These are phyloP conservation scores for Syzygium malaccense DNA, from an alignment of 441 rosid genomes.

Conservation along the genomic window DNA sequence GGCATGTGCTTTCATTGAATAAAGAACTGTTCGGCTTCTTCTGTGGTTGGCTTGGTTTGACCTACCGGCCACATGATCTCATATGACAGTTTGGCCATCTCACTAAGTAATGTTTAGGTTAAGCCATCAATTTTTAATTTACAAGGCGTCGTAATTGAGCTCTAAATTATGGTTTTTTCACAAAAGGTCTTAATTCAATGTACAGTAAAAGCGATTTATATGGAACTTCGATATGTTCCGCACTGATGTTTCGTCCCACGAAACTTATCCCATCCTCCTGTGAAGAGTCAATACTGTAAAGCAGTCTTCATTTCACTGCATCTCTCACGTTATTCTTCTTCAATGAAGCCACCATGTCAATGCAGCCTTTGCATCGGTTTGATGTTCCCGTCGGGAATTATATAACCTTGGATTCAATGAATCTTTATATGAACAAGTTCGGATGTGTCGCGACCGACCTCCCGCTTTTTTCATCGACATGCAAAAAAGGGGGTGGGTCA, in stretches of 20 bases:
- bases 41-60: not conserved
- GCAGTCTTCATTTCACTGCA: not conserved
- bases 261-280: not conserved
- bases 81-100: not conserved
- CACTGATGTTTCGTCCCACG: not conserved
- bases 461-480: no score
- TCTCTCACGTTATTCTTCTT: not conserved
- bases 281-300: not conserved
- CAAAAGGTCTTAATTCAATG: not conserved
- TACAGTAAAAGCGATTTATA: not conserved
- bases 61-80: not conserved
- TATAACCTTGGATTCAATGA: not conserved
- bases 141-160: not conserved
- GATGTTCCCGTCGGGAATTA: not conserved
- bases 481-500: no score
- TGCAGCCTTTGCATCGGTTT: not conserved
- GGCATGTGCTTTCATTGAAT: not conserved
- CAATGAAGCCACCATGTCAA: not conserved
- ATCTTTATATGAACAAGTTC: not conserved
- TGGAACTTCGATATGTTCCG: not conserved
- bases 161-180: not conserved
- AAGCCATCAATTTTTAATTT: not conserved
- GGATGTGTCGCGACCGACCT: no score
- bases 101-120: not conserved
- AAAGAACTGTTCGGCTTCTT: not conserved